A percentile compares a stretch with the other conserved stretches of the same genome.
Conservation (phyloP, 179 eudicot genomes). For the Silene coronaria region DNA sequence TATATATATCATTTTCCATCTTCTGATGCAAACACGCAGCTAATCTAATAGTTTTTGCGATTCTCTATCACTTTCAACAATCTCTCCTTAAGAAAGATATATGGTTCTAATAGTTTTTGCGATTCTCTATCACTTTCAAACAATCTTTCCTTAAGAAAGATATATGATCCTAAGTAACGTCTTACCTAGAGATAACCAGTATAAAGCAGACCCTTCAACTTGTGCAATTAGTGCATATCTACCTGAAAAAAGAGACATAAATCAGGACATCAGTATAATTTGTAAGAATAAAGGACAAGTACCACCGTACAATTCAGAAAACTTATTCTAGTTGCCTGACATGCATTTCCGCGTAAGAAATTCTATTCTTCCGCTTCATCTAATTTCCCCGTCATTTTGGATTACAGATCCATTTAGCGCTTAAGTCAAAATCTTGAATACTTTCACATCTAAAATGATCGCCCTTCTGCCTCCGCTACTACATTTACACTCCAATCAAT, state of each 20-base stretch:
- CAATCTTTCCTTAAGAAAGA: background rate
- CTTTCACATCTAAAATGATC: background rate
- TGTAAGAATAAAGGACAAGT: background rate
- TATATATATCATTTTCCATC: background rate
- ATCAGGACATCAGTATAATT: background rate
- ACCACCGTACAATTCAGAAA: background rate
- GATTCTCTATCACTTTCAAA: background rate
- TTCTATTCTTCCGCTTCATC: background rate
- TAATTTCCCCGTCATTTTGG: no score
- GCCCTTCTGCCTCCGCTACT: background rate
- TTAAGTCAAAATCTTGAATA: no score
- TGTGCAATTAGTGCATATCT: background rate
- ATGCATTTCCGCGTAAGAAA: background rate
- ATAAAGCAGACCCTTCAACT: background rate
- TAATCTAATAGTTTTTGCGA: background rate
- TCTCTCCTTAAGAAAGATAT: background rate
- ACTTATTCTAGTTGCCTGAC: background rate
- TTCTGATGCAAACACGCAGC: background rate
- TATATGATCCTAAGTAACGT: background rate
- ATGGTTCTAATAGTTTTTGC: background rate
- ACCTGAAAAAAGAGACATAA: background rate
- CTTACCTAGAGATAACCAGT: background rate
- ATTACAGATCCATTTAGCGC: no score
- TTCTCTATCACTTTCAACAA: background rate
- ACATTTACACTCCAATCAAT: background rate